These are phyloP conservation scores for Toxoplasma gondii DNA, from an alignment of 169 alveolate genomes.

Conservation along the genomic window DNA sequence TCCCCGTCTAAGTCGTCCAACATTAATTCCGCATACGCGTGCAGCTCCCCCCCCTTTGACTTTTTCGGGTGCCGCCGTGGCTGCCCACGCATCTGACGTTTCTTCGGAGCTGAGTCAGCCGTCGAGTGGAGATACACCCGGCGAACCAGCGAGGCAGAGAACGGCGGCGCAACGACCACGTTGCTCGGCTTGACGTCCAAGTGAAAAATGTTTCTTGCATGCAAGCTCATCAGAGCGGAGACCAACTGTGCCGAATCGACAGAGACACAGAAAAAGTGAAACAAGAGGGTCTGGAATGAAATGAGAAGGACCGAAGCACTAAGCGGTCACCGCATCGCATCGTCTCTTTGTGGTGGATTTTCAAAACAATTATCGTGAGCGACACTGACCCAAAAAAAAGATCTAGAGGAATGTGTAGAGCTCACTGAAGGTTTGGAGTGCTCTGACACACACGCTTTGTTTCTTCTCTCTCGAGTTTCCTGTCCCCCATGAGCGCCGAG, in stretches of 20 bases:
- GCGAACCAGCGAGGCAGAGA: constrained; percentile 3
- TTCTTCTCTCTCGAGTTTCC: too few species aligned
- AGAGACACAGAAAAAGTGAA: background rate
- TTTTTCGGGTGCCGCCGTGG: background rate
- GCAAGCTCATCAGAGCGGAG: background rate
- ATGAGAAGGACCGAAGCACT: background rate
- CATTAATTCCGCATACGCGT: too few species aligned
- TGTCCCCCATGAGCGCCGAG: too few species aligned
- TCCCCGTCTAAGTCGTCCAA: too few species aligned
- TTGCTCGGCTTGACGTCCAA: constrained; percentile 34
- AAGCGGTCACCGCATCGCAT: background rate
- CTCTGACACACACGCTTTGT: too few species aligned
- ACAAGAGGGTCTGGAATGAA: background rate
- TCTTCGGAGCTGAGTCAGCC: background rate
- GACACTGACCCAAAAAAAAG: too few species aligned
- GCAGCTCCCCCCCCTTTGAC: background rate
- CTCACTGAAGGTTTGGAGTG: too few species aligned
- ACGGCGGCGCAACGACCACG: background rate
- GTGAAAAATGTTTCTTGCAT: background rate
- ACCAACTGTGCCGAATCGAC: background rate
- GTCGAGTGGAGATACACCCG: background rate
- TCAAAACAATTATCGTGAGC: too few species aligned
- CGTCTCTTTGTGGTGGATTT: background rate
- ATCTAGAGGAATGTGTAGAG: too few species aligned
- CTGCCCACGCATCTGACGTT: background rate